Conservation (phyloP, 148 eudicot genomes). For the Rhododendron molle region DNA sequence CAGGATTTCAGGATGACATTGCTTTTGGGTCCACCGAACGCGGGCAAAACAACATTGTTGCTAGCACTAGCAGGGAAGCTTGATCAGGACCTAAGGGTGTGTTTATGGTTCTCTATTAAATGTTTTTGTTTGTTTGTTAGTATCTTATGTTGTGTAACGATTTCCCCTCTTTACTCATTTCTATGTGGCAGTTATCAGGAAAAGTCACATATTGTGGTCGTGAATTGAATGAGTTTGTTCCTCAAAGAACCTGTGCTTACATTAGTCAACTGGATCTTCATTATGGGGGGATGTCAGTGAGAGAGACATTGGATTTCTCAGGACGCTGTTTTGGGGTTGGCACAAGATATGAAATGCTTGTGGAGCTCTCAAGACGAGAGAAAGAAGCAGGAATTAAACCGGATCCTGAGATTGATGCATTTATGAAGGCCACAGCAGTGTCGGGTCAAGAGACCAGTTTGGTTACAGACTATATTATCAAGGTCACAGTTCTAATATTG, state of each 20-base stretch:
- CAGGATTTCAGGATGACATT: slow-evolving; percentile 31
- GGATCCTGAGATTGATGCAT: slow-evolving; percentile 46
- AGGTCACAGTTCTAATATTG: slow-evolving; percentile 18
- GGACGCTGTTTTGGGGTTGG: slow-evolving; percentile 45
- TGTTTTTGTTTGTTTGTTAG: neutral
- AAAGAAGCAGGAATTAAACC: slow-evolving; percentile 35
- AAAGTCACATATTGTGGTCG: slow-evolving; percentile 42
- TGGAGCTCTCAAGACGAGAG: slow-evolving; percentile 39
- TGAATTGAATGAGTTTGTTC: slow-evolving; percentile 34
- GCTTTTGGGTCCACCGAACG: slow-evolving; percentile 43
- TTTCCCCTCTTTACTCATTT: neutral
- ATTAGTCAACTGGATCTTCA: slow-evolving; percentile 50
- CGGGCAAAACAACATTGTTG: slow-evolving; percentile 44
- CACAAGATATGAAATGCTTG: slow-evolving; percentile 32
- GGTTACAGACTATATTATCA: slow-evolving; percentile 43
- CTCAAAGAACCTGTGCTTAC: slow-evolving; percentile 44
- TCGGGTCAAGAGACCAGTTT: slow-evolving; percentile 40
- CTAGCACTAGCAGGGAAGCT: slow-evolving; percentile 39
- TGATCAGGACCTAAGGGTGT: slow-evolving; percentile 32
- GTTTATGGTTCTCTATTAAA: neutral
- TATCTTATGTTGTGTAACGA: neutral
- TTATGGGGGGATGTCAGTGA: slow-evolving; percentile 48
- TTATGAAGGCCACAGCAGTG: slow-evolving; percentile 42
- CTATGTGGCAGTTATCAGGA: slow-evolving; percentile 19
- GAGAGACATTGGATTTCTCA: slow-evolving; percentile 44